Conservation (phyloP, 78 protist species). For the Dictyostelium firmibasis region DNA sequence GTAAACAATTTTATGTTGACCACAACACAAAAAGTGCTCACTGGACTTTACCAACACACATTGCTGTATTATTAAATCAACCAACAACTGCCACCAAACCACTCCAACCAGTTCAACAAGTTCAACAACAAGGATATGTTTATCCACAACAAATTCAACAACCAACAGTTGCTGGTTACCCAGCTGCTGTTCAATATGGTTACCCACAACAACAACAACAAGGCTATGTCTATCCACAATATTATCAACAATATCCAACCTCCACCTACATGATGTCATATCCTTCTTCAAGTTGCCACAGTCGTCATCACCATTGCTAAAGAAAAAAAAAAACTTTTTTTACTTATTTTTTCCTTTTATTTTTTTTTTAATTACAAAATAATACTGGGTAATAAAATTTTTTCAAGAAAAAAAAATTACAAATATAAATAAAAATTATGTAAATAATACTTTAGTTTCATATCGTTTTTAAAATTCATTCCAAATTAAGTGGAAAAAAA, state of each 20-base stretch:
- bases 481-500: no score
- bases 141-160: slow-evolving; percentile 9
- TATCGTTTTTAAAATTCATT: no score
- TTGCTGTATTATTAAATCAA: neutral
- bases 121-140: slow-evolving; percentile 6
- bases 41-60: slow-evolving; percentile 61
- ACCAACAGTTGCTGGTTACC: neutral
- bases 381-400: no score
- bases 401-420: no score
- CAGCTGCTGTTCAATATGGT: neutral
- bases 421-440: neutral
- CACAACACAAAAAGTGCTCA: slow-evolving; percentile 61
- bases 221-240: slow-evolving; percentile 11
- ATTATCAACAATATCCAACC: neutral
- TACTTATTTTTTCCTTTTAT: no score
- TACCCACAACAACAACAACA: slow-evolving; percentile 6
- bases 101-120: slow-evolving; percentile 1
- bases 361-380: no score
- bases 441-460: neutral
- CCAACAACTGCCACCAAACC: neutral
- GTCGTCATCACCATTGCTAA: neutral
- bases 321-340: neutral
- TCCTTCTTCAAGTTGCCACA: neutral
- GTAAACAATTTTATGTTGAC: slow-evolving; percentile 58
- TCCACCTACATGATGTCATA: neutral